Percentiles rank a stretch among this genome's conserved stretches.
Evolutionary conservation across 2,329 filamentous ascomycete species (phyloP).

Genomic region (Juglanconis juglandina): DNA sequence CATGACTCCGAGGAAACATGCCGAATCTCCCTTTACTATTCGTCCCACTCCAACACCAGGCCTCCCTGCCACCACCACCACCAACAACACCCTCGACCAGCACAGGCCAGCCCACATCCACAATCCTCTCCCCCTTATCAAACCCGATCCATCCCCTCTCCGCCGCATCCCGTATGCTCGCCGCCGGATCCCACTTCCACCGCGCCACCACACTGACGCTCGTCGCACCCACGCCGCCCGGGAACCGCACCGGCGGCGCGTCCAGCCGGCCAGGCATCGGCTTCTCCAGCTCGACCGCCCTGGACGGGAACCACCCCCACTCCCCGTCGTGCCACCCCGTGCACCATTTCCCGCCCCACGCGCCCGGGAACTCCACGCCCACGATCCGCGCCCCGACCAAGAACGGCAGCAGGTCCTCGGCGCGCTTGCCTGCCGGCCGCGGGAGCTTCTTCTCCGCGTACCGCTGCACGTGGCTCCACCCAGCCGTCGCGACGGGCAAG

Average conservation of each 20-base stretch:
- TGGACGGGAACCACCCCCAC: conserved; percentile 47
- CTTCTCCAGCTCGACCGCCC: conserved; percentile 45
- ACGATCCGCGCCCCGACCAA: conserved; percentile 45
- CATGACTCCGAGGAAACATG: conserved; percentile 28
- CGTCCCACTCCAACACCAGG: conserved; percentile 36
- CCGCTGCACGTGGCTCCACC: conserved; percentile 32
- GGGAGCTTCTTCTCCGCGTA: conserved; percentile 31
- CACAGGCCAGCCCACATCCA: conserved; percentile 52
- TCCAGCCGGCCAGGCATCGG: conserved; percentile 39
- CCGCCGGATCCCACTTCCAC: conserved; percentile 51
- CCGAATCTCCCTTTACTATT: conserved; percentile 32
- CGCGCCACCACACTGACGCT: conserved; percentile 43
- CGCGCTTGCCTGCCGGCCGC: conserved; percentile 30
- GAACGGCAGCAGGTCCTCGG: conserved; percentile 36
- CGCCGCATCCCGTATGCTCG: conserved; percentile 28
- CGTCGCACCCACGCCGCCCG: conserved; percentile 41
- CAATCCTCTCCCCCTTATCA: conserved; percentile 64
- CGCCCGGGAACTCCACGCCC: conserved; percentile 48
- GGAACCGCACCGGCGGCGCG: conserved; percentile 28
- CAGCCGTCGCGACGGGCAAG: conserved; percentile 33
- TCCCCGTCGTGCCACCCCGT: conserved; percentile 55
- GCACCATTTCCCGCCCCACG: conserved; percentile 55
- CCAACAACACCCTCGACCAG: conserved; percentile 21
- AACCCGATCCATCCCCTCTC: conserved; percentile 52
- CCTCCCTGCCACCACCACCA: conserved; percentile 22